A percentile compares a stretch with the other conserved stretches of the same genome.
Conservation (phyloP, 75 land plant species). For the Pinus taeda region DNA sequence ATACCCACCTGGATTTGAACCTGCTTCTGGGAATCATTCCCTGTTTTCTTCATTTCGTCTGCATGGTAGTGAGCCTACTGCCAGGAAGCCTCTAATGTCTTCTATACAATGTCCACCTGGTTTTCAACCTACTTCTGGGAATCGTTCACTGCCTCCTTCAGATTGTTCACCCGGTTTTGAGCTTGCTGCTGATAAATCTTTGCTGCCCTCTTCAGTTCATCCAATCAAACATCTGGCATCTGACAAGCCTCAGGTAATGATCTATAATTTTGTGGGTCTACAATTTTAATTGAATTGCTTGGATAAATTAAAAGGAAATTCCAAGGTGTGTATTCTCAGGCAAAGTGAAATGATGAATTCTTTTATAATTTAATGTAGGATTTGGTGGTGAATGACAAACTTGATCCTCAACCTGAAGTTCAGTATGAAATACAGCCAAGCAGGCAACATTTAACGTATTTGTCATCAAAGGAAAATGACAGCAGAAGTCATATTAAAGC, state of each 20-base stretch:
- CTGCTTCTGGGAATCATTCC: not conserved
- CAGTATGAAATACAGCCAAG: not conserved
- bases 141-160: not conserved
- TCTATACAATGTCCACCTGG: not conserved
- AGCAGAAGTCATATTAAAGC: conserved; percentile 1
- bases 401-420: not conserved
- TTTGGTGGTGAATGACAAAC: not conserved
- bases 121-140: not conserved
- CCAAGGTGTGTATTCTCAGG: not conserved
- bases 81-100: not conserved
- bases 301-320: too few relatives aligned
- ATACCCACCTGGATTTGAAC: not conserved
- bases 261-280: not conserved
- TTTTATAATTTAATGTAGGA: not conserved
- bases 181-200: not conserved
- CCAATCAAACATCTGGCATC: not conserved
- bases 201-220: not conserved
- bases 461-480: not conserved
- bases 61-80: not conserved
- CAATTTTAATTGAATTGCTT: not conserved
- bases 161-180: not conserved
- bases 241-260: conserved; percentile 1
- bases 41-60: not conserved
- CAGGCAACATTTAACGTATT: not conserved
- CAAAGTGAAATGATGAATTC: not conserved